phyloP scores from a whole-genome alignment of 2,329 filamentous ascomycete species.

The Metarhizium brunneum region DNA sequence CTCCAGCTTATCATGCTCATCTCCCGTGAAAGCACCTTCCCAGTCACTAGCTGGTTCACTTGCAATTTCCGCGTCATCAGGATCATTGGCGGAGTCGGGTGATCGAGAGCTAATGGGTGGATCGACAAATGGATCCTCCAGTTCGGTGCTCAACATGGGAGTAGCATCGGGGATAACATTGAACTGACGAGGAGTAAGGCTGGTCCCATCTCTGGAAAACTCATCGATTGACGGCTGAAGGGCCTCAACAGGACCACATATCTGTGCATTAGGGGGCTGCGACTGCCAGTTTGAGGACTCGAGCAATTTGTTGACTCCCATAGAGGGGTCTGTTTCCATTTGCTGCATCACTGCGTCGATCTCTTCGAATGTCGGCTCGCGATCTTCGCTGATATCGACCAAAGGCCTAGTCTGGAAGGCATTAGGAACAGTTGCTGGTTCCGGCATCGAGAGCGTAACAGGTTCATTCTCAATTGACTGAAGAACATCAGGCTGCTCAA shows the following conservation, averaged over 20 bases:
- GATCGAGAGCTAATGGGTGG: conserved; percentile 36
- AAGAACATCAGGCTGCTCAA: conserved; percentile 18
- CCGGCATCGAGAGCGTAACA: background rate
- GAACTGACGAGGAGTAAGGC: conserved; percentile 57
- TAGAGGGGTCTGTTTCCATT: conserved; percentile 61
- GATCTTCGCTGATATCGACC: conserved; percentile 10
- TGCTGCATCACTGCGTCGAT: conserved; percentile 91
- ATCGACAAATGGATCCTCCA: conserved; percentile 55
- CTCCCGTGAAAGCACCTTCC: conserved; percentile 76
- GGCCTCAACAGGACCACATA: conserved; percentile 41
- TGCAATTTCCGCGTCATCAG: conserved; percentile 34
- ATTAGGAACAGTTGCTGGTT: background rate
- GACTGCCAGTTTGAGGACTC: conserved; percentile 34
- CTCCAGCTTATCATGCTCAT: conserved; percentile 75
- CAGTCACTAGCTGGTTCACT: conserved; percentile 71
- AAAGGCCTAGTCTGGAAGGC: background rate
- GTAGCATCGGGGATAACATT: conserved; percentile 34
- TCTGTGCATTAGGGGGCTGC: conserved; percentile 18
- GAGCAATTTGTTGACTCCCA: conserved; percentile 59
- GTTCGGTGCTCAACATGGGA: conserved; percentile 41
- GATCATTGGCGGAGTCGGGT: conserved; percentile 38
- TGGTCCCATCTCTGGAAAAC: conserved; percentile 61
- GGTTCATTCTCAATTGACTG: conserved; percentile 20
- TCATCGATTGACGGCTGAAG: conserved; percentile 38
- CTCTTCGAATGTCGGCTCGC: conserved; percentile 60